These are phyloP conservation scores for Lepidium aucheri DNA, from an alignment of 345 rosid genomes.

Conservation along the genomic window DNA sequence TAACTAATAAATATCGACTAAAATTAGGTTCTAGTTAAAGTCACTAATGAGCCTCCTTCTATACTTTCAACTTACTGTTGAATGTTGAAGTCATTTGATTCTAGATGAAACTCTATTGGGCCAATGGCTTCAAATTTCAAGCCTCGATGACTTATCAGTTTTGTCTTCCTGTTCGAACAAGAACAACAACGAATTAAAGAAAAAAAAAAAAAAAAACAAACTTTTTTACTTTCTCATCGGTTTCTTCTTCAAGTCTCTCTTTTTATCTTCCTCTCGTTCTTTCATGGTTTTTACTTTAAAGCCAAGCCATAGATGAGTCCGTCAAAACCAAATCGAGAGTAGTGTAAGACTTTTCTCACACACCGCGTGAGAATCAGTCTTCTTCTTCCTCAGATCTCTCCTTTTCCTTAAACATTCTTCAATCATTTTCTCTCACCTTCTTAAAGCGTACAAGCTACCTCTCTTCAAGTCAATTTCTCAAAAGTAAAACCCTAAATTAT, in stretches of 20 bases:
- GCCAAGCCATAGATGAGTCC: slow-evolving; percentile 23
- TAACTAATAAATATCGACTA: no score
- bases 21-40: no score
- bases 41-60: no score
- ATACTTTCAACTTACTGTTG: not conserved
- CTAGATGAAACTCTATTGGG: not conserved
- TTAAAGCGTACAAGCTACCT: slow-evolving; percentile 28
- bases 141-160: not conserved
- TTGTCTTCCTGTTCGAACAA: slow-evolving; percentile 1
- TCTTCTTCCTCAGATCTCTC: slow-evolving; percentile 21
- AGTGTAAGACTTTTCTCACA: slow-evolving; percentile 17
- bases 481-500: slow-evolving; percentile 3
- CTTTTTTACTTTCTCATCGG: not conserved
- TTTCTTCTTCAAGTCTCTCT: not conserved
- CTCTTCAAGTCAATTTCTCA: not conserved
- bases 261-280: not conserved
- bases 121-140: slow-evolving; percentile 9
- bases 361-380: slow-evolving; percentile 24
- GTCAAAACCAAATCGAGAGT: slow-evolving; percentile 3
- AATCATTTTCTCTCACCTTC: not conserved
- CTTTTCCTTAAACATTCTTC: not conserved
- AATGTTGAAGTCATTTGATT: not conserved
- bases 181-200: not conserved
- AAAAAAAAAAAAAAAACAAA: not conserved
- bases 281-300: not conserved